These are phyloP conservation scores for Macrolepiota fuliginosa DNA, from an alignment of 768 basidiomycete genomes.

Conservation along the genomic window DNA sequence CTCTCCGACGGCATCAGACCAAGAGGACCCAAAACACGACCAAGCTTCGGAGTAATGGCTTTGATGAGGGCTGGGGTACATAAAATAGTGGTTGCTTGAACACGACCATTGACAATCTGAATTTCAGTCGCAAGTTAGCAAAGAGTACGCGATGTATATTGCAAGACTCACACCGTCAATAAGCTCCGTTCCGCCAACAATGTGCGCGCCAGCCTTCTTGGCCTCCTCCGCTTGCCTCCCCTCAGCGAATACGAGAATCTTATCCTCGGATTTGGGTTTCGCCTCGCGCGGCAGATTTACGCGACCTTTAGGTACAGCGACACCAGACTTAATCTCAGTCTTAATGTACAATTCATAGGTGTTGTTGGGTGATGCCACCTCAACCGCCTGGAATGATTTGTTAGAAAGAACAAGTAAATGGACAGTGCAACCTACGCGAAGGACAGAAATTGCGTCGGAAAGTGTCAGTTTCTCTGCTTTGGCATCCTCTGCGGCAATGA, in stretches of 20 bases:
- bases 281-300: constrained; percentile 82
- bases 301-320: constrained; percentile 86
- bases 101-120: constrained; percentile 71
- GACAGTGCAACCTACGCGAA: constrained; percentile 51
- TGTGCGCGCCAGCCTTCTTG: constrained; percentile 81
- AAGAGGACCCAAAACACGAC: constrained; percentile 76
- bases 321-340: constrained; percentile 74
- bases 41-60: constrained; percentile 77
- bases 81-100: constrained; percentile 81
- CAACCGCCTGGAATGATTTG: constrained; percentile 60
- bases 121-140: not conserved
- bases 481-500: constrained; percentile 53
- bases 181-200: constrained; percentile 88
- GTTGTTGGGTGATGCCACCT: constrained; percentile 72
- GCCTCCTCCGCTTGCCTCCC: constrained; percentile 82
- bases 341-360: constrained; percentile 81
- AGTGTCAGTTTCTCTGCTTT: constrained; percentile 67
- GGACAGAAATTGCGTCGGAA: constrained; percentile 61
- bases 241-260: constrained; percentile 92
- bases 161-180: constrained; percentile 69
- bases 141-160: not conserved
- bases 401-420: not conserved
- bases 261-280: constrained; percentile 66
- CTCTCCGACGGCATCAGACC: constrained; percentile 96
- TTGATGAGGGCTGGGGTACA: constrained; percentile 79